Evolutionary conservation across 2,329 filamentous ascomycete species (phyloP), one percentile per base, ranked within the genome.

Genomic region (Aspergillus texensis): DNA sequence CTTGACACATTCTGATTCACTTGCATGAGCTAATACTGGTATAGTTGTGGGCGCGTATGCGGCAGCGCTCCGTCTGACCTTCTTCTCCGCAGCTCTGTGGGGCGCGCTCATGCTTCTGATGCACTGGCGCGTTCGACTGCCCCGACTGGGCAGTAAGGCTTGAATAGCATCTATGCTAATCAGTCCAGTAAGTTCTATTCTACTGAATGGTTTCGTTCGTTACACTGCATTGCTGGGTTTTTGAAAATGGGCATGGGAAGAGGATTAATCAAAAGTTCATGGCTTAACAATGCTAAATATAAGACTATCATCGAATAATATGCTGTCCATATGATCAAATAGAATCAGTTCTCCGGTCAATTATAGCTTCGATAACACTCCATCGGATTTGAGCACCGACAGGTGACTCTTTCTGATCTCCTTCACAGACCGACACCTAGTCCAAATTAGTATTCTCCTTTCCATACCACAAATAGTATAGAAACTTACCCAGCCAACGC

Each of bases 21-120:
- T 1, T 57, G 16, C 26, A 21, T 21, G 34, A 19, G 56, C 70
- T 77, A 62, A 74, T 59, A 16, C 12, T 28, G 12, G 4, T 26
- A 19, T 46, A 80, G 78, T 80, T 2, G 74, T 79, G 28, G 65
- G 63, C 21, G 75, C 78, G 19, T 80, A 80, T 66, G 74, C 74
- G 14, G 64, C 65, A 3, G 72, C 77, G 46, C 75, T 80, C 43
- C 75, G 74, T 30, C 58, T 73, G 30, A 80, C 78, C 0, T 80
- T 80, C 61, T 41, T 77, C 10, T 79, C 77, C 11, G 78, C 75
- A 6, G 74, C 76, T 19, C 32, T 79, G 21, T 79, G 72, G 70
- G 77, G 66, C 36, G 62, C 63, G 10, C 64, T 79, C 43, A 77
- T 77, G 69, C 65, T 80, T 8, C 6, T 76, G 10, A 54, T 79